Percentiles rank a stretch among this genome's conserved stretches.
phyloP scores from a whole-genome alignment of 1,284 basidiomycete species.

The Irpex sp. region DNA sequence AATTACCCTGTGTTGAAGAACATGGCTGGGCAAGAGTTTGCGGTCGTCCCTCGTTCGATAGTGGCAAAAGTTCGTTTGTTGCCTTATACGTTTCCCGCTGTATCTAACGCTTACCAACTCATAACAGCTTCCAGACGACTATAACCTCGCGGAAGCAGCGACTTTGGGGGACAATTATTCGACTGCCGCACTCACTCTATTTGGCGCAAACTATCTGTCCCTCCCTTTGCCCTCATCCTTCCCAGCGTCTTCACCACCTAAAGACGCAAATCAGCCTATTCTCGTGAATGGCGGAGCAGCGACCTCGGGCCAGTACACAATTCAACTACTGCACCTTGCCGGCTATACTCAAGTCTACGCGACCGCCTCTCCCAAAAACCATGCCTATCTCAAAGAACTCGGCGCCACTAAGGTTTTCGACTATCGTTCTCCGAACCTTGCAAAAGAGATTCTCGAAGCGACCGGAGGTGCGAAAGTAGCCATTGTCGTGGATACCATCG shows the following conservation, averaged over 20 bases:
- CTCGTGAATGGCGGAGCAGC: slow-evolving; percentile 58
- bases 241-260: slow-evolving; percentile 31
- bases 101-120: background rate
- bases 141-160: slow-evolving; percentile 38
- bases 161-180: slow-evolving; percentile 51
- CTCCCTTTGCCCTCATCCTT: slow-evolving; percentile 38
- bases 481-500: slow-evolving; percentile 43
- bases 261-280: slow-evolving; percentile 35
- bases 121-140: slow-evolving; percentile 37
- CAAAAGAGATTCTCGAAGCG: slow-evolving; percentile 36
- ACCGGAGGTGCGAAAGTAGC: slow-evolving; percentile 32
- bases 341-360: slow-evolving; percentile 51
- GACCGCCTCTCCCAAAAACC: slow-evolving; percentile 48
- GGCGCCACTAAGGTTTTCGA: slow-evolving; percentile 50
- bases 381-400: slow-evolving; percentile 40
- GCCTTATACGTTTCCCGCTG: background rate
- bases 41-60: slow-evolving; percentile 27
- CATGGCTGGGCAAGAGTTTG: slow-evolving; percentile 44
- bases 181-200: slow-evolving; percentile 45
- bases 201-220: slow-evolving; percentile 33
- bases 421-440: slow-evolving; percentile 42
- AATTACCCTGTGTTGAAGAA: slow-evolving; percentile 20
- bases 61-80: slow-evolving; percentile 37
- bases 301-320: slow-evolving; percentile 50
- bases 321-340: slow-evolving; percentile 49